Evolutionary conservation across 2,329 filamentous ascomycete genomes (phyloP).

Genomic region (Didymella sp.): DNA sequence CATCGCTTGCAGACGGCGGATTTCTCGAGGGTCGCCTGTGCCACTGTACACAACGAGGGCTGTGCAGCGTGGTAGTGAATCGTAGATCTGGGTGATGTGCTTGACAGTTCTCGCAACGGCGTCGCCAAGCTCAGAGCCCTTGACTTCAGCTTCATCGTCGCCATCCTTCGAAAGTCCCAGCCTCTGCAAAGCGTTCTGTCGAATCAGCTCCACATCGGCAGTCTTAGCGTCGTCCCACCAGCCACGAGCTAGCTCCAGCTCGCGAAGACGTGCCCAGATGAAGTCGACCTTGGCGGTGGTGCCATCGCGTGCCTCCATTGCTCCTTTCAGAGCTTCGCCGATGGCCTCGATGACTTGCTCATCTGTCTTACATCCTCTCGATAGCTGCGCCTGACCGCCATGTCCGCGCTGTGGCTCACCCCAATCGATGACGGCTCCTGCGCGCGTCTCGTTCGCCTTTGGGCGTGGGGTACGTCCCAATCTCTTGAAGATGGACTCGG

Average conservation of each 20-base stretch:
- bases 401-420: slow-evolving; percentile 74
- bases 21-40: slow-evolving; percentile 67
- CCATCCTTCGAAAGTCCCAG: slow-evolving; percentile 29
- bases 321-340: slow-evolving; percentile 59
- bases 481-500: slow-evolving; percentile 89
- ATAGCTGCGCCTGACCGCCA: slow-evolving; percentile 62
- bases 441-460: slow-evolving; percentile 49
- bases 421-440: slow-evolving; percentile 85
- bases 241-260: slow-evolving; percentile 65
- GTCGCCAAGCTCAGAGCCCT: slow-evolving; percentile 49
- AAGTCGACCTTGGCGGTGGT: slow-evolving; percentile 65
- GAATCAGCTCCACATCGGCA: slow-evolving; percentile 45
- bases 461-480: slow-evolving; percentile 65
- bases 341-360: slow-evolving; percentile 64
- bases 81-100: slow-evolving; percentile 61
- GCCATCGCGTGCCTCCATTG: slow-evolving; percentile 52
- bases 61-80: slow-evolving; percentile 64
- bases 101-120: slow-evolving; percentile 59
- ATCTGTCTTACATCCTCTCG: slow-evolving; percentile 65
- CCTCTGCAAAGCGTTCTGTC: slow-evolving; percentile 36
- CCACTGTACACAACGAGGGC: slow-evolving; percentile 69
- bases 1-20: slow-evolving; percentile 62
- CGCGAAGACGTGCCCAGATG: slow-evolving; percentile 67
- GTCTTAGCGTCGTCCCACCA: slow-evolving; percentile 64
- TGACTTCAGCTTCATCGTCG: slow-evolving; percentile 32